Percentiles rank a stretch among this genome's conserved stretches.
Evolutionary conservation across 345 rosid species (phyloP).

Genomic region (Citrus maxima): DNA sequence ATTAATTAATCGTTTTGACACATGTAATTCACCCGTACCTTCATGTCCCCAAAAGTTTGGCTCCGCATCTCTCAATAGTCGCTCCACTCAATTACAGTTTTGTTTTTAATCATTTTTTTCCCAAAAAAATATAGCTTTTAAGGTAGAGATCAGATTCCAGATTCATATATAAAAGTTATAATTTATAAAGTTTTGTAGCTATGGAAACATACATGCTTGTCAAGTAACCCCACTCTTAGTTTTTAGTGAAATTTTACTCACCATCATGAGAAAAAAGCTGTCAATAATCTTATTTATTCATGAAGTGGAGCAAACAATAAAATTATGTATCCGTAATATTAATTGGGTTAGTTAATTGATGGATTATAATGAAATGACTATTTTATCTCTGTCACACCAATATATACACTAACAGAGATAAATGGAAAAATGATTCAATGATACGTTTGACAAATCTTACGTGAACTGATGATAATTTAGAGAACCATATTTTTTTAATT

Average conservation of each 20-base stretch:
- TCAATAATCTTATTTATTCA: too few species aligned
- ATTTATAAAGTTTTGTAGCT: not conserved
- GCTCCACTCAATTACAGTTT: not conserved
- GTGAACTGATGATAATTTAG: too few species aligned
- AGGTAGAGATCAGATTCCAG: not conserved
- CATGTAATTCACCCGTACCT: too few species aligned
- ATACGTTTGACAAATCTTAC: too few species aligned
- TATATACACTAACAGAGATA: too few species aligned
- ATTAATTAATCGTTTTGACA: too few species aligned
- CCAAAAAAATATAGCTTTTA: too few species aligned
- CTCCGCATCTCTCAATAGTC: not conserved
- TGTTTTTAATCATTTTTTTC: too few species aligned
- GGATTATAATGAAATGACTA: too few species aligned
- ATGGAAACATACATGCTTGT: not conserved
- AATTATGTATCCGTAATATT: not conserved
- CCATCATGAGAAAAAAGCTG: not conserved
- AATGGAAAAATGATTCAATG: too few species aligned
- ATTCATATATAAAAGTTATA: not conserved
- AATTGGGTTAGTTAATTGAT: too few species aligned
- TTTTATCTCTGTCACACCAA: fast-evolving
- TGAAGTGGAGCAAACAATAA: not conserved
- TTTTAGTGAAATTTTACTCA: not conserved
- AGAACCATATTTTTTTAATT: too few species aligned
- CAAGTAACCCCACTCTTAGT: not conserved
- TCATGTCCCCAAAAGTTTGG: not conserved